Percentiles rank a stretch among this genome's conserved stretches.
These are phyloP conservation scores for Cicer cuneatum DNA, from an alignment of 306 rosid species.

Conservation along the genomic window DNA sequence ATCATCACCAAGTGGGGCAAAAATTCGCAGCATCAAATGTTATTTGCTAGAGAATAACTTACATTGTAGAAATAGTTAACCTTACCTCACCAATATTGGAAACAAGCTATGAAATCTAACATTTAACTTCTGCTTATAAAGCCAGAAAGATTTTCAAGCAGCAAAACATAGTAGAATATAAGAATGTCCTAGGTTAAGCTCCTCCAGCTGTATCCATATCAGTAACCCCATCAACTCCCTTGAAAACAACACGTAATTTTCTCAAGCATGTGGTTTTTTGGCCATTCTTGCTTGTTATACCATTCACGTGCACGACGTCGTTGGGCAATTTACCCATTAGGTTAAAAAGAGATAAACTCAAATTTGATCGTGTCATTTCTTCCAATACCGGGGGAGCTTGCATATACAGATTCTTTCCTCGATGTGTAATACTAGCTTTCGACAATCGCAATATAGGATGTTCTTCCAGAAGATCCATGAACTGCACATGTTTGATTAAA, in stretches of 20 bases:
- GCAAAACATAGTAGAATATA: conserved; percentile 8
- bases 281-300: conserved; percentile 65
- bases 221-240: conserved; percentile 80
- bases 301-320: conserved; percentile 79
- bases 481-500: conserved; percentile 52
- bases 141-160: conserved; percentile 33
- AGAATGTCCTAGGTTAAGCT: conserved; percentile 53
- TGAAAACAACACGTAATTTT: conserved; percentile 76
- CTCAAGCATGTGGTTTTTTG: conserved; percentile 64
- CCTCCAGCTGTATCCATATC: conserved; percentile 95
- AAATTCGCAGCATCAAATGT: conserved; percentile 32
- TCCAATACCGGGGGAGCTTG: conserved; percentile 96
- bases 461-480: conserved; percentile 76
- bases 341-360: conserved; percentile 64
- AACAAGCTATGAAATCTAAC: conserved; percentile 36
- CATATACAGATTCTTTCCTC: conserved; percentile 88
- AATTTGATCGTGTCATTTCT: conserved; percentile 94
- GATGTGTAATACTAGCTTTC: conserved; percentile 80
- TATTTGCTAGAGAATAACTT: conserved; percentile 18
- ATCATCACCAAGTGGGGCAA: conserved; percentile 6
- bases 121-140: conserved; percentile 38
- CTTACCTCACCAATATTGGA: conserved; percentile 51
- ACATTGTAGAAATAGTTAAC: conserved; percentile 47
- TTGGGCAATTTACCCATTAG: conserved; percentile 74
- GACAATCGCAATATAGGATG: conserved; percentile 75